Evolutionary conservation across 768 basidiomycete genomes (phyloP).

Genomic region (Neoboletus magnificus): DNA sequence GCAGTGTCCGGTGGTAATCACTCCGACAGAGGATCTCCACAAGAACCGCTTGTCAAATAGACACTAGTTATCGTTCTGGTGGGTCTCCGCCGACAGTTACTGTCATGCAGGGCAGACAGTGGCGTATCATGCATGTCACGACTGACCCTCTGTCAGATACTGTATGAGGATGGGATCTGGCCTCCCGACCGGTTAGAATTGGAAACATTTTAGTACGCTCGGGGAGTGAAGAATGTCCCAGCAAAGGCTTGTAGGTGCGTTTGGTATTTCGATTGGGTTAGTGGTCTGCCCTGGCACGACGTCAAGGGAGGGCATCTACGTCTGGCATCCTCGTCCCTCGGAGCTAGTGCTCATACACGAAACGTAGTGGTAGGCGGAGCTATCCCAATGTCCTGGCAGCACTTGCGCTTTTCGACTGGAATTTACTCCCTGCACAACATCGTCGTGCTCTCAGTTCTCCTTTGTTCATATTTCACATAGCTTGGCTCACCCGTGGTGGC

Average conservation of each 20-base stretch:
- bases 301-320: too few relatives aligned
- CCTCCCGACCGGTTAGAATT: too few relatives aligned
- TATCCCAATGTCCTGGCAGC: neutral
- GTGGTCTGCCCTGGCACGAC: too few relatives aligned
- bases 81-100: neutral
- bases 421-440: neutral
- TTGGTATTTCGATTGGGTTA: neutral
- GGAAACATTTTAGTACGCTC: neutral
- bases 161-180: too few relatives aligned
- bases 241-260: neutral
- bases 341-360: neutral
- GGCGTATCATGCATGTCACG: neutral
- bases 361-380: neutral
- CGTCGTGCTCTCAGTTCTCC: neutral
- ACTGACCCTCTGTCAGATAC: too few relatives aligned
- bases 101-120: neutral
- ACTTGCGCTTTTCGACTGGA: neutral
- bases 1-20: conserved; percentile 1
- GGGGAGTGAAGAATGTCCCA: too few relatives aligned
- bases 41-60: neutral
- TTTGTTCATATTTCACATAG: neutral
- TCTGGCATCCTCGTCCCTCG: too few relatives aligned
- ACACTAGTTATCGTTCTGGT: neutral
- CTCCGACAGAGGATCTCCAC: neutral
- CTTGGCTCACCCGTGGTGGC: neutral